phyloP scores from a whole-genome alignment of 2,329 filamentous ascomycete genomes.

The Fusarium pseudograminearum region DNA sequence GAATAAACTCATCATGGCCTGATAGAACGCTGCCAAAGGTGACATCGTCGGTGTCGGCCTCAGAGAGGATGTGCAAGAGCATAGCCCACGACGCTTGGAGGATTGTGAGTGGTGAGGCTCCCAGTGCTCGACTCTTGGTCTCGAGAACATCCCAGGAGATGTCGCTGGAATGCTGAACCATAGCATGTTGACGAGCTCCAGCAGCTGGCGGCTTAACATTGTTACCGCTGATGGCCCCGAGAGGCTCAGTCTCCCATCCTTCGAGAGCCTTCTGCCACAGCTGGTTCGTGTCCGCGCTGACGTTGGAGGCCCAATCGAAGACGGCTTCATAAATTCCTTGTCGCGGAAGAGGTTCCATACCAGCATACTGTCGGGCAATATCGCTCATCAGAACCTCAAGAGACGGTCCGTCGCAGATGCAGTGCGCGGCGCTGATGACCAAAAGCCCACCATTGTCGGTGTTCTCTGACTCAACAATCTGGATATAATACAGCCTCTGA shows the following conservation, averaged over 20 bases:
- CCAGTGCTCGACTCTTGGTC: slow-evolving; percentile 9
- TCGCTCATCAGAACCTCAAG: slow-evolving; percentile 22
- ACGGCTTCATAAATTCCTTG: neutral
- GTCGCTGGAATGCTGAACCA: slow-evolving; percentile 2
- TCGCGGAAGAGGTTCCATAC: neutral
- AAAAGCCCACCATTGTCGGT: neutral
- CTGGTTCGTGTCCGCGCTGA: neutral
- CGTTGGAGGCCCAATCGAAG: neutral
- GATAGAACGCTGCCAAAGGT: slow-evolving; percentile 22
- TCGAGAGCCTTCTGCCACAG: slow-evolving; percentile 9
- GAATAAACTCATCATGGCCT: neutral
- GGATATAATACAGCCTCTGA: neutral
- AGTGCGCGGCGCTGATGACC: slow-evolving; percentile 20
- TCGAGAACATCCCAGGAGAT: slow-evolving; percentile 7
- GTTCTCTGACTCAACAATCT: neutral
- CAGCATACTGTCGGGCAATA: neutral
- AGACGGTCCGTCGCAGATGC: slow-evolving; percentile 25
- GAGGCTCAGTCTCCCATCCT: slow-evolving; percentile 21
- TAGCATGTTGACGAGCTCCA: neutral
- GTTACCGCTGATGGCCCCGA: slow-evolving; percentile 22
- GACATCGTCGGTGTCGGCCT: slow-evolving; percentile 18
- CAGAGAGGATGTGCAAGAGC: slow-evolving; percentile 10
- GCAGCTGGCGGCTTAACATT: neutral
- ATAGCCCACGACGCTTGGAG: slow-evolving; percentile 23
- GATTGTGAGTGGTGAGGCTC: slow-evolving; percentile 7